Base-by-base conservation (phyloP, 495 filamentous ascomycete genomes). In the Podospora conica region DNA sequence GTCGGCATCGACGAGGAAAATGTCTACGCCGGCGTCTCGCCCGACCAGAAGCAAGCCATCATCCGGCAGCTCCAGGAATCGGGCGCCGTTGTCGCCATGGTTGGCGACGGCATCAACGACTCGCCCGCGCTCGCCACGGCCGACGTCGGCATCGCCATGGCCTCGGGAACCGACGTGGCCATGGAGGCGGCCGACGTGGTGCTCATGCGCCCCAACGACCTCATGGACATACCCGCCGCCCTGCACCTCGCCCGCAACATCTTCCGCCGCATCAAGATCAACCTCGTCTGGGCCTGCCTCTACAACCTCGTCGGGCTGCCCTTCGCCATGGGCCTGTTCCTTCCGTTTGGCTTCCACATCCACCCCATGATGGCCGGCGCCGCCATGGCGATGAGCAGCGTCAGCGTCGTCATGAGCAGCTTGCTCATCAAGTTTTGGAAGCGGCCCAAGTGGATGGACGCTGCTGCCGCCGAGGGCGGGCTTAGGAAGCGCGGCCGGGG, bases 81-180 rank as follows among this genome's bases (percentile, higher is more conserved):
- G 3, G 92, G 92, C 66, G 84, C 89, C 55, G 81, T 88, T 60
- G 91, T 99, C 23, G 95, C 92, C 69, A 98, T 99, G 95, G 95
- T 98, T 23, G 95, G 95, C 61, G 95, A 99, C 74, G 95, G 95
- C 48, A 97, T 99, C 83, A 99, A 99, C 76, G 95, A 99, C 81
- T 97, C 94, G 0, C 95, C 95, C 1, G 95, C 95, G 1, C 85
- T 99, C 2, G 95, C 94, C 18, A 96, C 92, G 2, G 93, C 95
- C 28, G 86, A 93, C 66, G 87, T 98, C 55, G 95, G 95, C 65
- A 96, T 99, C 70, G 92, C 93, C 20, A 90, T 99, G 74, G 85
- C 90, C 20, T 91, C 88, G 0, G 95, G 95, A 63, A 98, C 95
- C 0, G 95, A 99, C 77, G 94, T 99, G 2, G 95, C 95, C 53